Evolutionary conservation across 306 rosid genomes (phyloP), one percentile per base, ranked within the genome.

Genomic region (Ziziphus jujuba): DNA sequence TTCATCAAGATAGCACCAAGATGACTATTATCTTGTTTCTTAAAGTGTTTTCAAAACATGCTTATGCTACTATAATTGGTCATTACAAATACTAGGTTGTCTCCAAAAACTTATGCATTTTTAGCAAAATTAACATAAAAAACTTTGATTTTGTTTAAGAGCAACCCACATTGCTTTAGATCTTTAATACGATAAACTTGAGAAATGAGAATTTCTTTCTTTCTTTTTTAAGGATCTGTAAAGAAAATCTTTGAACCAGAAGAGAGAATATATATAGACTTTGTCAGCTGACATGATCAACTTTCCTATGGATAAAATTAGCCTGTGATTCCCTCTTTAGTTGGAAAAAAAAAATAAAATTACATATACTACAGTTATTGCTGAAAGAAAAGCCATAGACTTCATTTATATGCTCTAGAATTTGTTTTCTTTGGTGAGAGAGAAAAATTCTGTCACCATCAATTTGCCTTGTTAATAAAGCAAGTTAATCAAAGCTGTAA

Each of bases 401-500:
- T 49, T 17, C 22, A 49, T 49, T 22, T 16, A 9, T 10, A 43
- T 74, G 64, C 63, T 40, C 51, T 61, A 3, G 49, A 48, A 17
- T 11, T 50, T 50, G 2, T 25, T 28, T 2, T 15, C 28, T 2
- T 25, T 16, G 21, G 62, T 57, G 43, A 28, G 20, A 58, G 15
- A 58, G 13, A 21, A 6, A 60, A 51, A 13, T 13, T 9, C 17
- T 55, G 69, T 21, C 78, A 45, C 66, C 17, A 14, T 52, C 68
- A 43, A 15, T 34, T 15, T 40, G 55, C 14, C 21, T 38, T 8
- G 28, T 35, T 14, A 57, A 24, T 3, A 21, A 35, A 5, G 14
- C 35, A 16, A 44, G 57, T 44, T 51, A 12, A 59, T 70, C 24
- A 43, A 71, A 59, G 73, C 73, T 44, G 77, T 22, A 34, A 71